A percentile compares a stretch with the other conserved stretches of the same genome.
These are phyloP conservation scores for Capronia americana DNA, from an alignment of 2,329 filamentous ascomycete genomes.

Conservation along the genomic window DNA sequence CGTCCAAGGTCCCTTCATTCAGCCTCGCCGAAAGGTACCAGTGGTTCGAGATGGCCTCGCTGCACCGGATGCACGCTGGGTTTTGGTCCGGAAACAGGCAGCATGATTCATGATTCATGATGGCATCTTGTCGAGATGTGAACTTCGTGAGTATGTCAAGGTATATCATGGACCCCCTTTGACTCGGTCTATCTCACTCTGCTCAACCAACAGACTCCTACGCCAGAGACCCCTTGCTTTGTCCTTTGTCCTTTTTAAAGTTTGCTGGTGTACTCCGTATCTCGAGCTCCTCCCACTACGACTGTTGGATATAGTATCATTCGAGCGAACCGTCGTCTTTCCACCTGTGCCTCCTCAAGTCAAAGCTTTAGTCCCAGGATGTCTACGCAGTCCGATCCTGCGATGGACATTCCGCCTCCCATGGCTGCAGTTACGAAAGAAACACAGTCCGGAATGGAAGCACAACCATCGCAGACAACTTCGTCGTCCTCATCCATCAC, in stretches of 20 bases:
- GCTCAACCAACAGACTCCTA: background rate
- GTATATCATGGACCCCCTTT: background rate
- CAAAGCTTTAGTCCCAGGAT: background rate
- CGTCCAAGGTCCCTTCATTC: background rate
- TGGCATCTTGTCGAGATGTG: background rate
- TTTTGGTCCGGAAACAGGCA: conserved; percentile 4
- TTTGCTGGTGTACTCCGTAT: background rate
- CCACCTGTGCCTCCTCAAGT: background rate
- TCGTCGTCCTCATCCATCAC: conserved; percentile 31
- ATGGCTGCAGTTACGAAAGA: background rate
- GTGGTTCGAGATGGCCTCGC: background rate
- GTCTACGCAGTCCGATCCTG: background rate
- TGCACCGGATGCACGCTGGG: background rate
- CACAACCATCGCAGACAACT: conserved; percentile 22
- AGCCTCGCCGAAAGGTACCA: conserved; percentile 9
- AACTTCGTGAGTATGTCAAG: background rate
- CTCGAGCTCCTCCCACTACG: background rate
- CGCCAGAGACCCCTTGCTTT: background rate
- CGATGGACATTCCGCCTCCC: background rate
- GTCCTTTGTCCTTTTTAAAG: background rate
- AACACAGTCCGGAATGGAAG: background rate
- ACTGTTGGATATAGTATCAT: background rate
- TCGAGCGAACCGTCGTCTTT: background rate
- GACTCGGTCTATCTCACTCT: background rate
- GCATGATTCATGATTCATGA: conserved; percentile 4